Conservation (phyloP, 495 filamentous ascomycete species). For the Echria macrotheca region DNA sequence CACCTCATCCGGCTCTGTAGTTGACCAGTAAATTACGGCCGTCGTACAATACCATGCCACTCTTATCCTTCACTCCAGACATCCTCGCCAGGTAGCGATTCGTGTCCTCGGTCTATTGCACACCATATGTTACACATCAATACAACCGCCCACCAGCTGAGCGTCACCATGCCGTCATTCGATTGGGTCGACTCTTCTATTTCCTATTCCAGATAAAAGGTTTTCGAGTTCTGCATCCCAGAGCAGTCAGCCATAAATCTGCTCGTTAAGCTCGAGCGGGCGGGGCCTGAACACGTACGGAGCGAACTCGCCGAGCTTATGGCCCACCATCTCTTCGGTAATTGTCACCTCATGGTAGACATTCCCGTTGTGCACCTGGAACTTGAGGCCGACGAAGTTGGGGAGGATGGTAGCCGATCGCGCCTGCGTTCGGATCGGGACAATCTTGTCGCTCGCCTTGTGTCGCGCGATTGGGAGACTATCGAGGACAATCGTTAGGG, state of each 20-base stretch:
- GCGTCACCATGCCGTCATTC: no score
- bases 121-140: no score
- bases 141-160: no score
- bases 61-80: no score
- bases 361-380: slow-evolving; percentile 95
- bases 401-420: slow-evolving; percentile 90
- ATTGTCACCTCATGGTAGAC: slow-evolving; percentile 80
- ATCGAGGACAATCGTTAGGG: no score
- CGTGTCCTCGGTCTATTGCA: no score
- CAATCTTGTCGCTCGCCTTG: slow-evolving; percentile 54
- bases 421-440: slow-evolving; percentile 82
- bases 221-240: slow-evolving; percentile 72
- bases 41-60: no score
- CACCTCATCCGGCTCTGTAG: no score
- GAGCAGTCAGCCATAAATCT: slow-evolving; percentile 5
- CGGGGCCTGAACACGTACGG: slow-evolving; percentile 67
- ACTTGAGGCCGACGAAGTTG: slow-evolving; percentile 89
- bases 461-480: slow-evolving; percentile 62
- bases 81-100: no score
- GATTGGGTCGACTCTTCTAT: no score
- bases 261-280: no score
- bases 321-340: slow-evolving; percentile 97
- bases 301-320: slow-evolving; percentile 94
- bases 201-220: slow-evolving; percentile 53
- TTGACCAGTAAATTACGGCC: no score